A percentile compares a stretch with the other conserved stretches of the same genome.
phyloP scores from a whole-genome alignment of 2,329 filamentous ascomycete species.

The Penicillium glabrum region DNA sequence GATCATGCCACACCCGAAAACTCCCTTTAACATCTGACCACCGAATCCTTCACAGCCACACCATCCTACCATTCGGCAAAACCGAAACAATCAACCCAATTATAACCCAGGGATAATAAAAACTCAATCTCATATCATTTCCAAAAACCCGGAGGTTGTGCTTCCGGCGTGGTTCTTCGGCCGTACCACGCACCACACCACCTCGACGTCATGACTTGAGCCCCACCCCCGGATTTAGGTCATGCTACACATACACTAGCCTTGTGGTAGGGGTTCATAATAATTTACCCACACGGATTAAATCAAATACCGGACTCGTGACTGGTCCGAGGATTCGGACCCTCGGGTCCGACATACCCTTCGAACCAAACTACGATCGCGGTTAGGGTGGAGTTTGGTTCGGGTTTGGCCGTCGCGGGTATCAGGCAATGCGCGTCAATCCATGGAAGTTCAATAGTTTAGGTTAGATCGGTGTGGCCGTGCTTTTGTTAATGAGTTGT shows the following conservation, averaged over 20 bases:
- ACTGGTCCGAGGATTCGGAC: background rate
- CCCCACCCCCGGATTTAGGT: background rate
- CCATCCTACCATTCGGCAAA: background rate
- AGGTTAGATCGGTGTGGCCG: background rate
- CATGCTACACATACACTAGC: background rate
- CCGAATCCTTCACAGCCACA: background rate
- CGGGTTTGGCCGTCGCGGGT: slow-evolving; percentile 1
- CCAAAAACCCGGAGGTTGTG: background rate
- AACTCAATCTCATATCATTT: background rate
- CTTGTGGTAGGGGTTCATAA: too few relatives aligned
- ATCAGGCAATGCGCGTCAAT: slow-evolving; percentile 5
- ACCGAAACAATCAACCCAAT: background rate
- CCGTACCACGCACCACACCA: slow-evolving; percentile 11
- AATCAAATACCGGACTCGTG: background rate
- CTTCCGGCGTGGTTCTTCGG: slow-evolving; percentile 6
- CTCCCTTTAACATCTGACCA: background rate
- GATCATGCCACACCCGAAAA: background rate
- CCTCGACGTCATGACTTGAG: slow-evolving; percentile 13
- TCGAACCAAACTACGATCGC: background rate
- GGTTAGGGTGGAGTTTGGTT: background rate
- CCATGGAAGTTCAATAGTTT: too few relatives aligned
- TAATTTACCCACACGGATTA: background rate
- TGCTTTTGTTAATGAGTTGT: background rate
- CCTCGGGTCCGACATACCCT: background rate
- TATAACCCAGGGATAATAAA: background rate